Conservation (phyloP, 495 filamentous ascomycete genomes). For the Pseudoneurospora amorphoporcata region DNA sequence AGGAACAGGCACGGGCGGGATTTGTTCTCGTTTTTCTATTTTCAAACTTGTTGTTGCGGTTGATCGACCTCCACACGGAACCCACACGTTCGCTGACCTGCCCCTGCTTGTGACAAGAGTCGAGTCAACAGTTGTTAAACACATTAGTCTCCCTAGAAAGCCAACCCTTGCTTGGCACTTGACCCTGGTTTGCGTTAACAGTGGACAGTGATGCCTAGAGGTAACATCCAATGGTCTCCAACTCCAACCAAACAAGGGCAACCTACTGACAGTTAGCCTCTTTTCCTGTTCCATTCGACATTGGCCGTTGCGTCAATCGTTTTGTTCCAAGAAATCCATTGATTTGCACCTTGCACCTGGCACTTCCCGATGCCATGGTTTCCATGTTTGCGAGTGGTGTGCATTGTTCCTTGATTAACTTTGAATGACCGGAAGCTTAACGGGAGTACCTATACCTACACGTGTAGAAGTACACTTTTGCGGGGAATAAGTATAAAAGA, state of each 20-base stretch:
- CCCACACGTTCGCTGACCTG: background rate
- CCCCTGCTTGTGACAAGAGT: background rate
- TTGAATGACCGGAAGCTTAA: background rate
- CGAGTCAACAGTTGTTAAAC: background rate
- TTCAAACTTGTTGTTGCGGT: background rate
- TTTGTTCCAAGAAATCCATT: background rate
- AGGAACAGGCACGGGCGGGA: background rate
- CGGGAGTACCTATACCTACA: background rate
- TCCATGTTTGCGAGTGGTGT: background rate
- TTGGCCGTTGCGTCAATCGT: background rate
- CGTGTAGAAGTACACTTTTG: background rate
- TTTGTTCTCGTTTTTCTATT: background rate
- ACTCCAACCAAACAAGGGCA: background rate
- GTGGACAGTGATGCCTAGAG: background rate
- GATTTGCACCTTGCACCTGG: background rate
- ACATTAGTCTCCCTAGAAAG: background rate
- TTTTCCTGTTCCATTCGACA: background rate
- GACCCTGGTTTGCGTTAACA: background rate
- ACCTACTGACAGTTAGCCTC: background rate
- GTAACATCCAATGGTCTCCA: background rate
- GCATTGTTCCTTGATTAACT: background rate
- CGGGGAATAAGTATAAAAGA: background rate
- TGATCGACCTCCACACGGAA: background rate
- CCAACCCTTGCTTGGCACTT: background rate
- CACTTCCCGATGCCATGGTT: background rate